Evolutionary conservation across 768 basidiomycete genomes (phyloP).

Genomic region (Panellus pusillus): DNA sequence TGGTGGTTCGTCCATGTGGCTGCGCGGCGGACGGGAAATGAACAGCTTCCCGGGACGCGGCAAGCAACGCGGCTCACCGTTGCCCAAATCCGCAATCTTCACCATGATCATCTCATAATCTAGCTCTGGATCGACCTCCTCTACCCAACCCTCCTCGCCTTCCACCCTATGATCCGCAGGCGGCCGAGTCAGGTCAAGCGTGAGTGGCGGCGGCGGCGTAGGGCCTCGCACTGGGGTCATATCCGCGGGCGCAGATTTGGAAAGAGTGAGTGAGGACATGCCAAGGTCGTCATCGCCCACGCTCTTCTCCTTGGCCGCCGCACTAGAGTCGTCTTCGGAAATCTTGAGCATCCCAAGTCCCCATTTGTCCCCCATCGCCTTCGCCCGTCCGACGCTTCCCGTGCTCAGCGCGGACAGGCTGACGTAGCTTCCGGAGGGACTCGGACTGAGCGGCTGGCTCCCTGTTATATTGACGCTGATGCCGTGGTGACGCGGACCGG

Average conservation of each 20-base stretch:
- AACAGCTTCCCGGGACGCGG: not conserved
- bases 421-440: conserved; percentile 50
- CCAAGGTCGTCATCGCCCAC: conserved; percentile 4
- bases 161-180: not conserved
- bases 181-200: conserved; percentile 2
- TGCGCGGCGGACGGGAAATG: conserved; percentile 26
- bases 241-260: conserved; percentile 11
- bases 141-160: conserved; percentile 18
- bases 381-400: conserved; percentile 3
- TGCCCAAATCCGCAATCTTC: conserved; percentile 98
- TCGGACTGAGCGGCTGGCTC: conserved; percentile 70
- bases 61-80: conserved; percentile 52
- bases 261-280: conserved; percentile 9
- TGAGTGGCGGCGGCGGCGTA: not conserved
- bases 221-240: conserved; percentile 1
- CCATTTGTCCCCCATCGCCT: conserved; percentile 66
- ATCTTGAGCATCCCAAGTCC: conserved; percentile 94
- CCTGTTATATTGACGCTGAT: conserved; percentile 70
- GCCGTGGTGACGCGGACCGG: conserved; percentile 50
- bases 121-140: conserved; percentile 15
- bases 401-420: conserved; percentile 15
- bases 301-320: conserved; percentile 25
- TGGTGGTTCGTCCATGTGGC: conserved; percentile 93
- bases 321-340: conserved; percentile 40
- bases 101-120: conserved; percentile 82